Conservation (phyloP, 1,284 basidiomycete species). For the Uromyces viciae-fabae region DNA sequence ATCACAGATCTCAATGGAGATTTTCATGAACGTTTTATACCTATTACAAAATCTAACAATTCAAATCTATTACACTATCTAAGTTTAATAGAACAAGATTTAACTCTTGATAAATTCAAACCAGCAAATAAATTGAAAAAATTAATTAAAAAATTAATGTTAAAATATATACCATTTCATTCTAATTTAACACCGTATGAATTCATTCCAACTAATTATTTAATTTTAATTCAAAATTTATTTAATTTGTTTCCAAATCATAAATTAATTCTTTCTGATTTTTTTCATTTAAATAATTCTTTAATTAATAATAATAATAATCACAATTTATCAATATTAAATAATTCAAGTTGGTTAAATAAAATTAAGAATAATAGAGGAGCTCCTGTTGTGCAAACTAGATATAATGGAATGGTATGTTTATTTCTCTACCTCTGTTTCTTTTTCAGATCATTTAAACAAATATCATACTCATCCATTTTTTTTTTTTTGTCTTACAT, state of each 20-base stretch:
- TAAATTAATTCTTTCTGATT: slow-evolving; percentile 86
- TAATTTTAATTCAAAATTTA: slow-evolving; percentile 78
- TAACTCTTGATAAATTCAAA: too few species aligned
- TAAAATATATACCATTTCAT: slow-evolving; percentile 70
- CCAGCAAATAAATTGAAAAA: slow-evolving; percentile 63
- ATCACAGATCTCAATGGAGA: slow-evolving; percentile 77
- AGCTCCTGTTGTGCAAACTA: slow-evolving; percentile 94
- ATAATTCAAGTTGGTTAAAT: slow-evolving; percentile 79
- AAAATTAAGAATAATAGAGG: slow-evolving; percentile 57
- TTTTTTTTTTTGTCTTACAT: too few species aligned
- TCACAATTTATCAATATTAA: too few species aligned
- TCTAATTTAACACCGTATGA: slow-evolving; percentile 86
- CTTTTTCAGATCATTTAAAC: background rate
- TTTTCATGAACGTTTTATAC: slow-evolving; percentile 78
- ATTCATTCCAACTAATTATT: slow-evolving; percentile 87
- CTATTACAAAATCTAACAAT: slow-evolving; percentile 64
- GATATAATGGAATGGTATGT: slow-evolving; percentile 70
- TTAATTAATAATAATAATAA: slow-evolving; percentile 62
- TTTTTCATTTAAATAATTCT: slow-evolving; percentile 78
- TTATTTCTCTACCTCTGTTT: background rate
- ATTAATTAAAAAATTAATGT: slow-evolving; percentile 50
- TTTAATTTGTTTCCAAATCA: slow-evolving; percentile 82
- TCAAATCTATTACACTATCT: slow-evolving; percentile 71
- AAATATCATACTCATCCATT: background rate
- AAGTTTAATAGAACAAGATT: slow-evolving; percentile 47